Base-by-base conservation (phyloP, 768 basidiomycete genomes). In the Boletus rex-veris region DNA sequence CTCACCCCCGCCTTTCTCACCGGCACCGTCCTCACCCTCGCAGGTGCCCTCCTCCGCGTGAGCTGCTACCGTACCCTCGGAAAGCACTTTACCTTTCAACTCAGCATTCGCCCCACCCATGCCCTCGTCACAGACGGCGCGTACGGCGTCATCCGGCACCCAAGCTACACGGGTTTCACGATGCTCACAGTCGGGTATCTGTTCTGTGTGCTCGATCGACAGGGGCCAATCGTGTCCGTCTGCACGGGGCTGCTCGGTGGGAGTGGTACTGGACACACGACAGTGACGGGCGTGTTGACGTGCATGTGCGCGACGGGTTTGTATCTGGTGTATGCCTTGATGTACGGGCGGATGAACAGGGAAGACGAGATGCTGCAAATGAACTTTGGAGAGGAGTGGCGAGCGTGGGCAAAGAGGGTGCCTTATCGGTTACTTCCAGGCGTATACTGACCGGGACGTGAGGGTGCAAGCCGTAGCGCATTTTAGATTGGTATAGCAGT, bases 121-220 rank as follows among this genome's bases (percentile, higher is more conserved):
- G 24, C 45, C 30, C 63, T 72, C 48, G 54, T 72, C 35, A 70
- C 66, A 1, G 4, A 45, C 0, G 65, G 68, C 1, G 58, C 50
- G 9, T 69, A 72, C 52, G 8, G 54, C 10, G 12, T 63, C 51
- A 62, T 71, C 7, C 65, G 69, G 0, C 70, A 72, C 50, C 71
- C 71, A 8, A 62, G 63, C 26, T 71, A 72, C 37, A 65, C 65
- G 1, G 67, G 38, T 8, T n/a, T 5, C 0, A 0, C 48, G 1
- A 7, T 9, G 4, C 6, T 44, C 15, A 11, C 10, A 3, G 3
- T 53, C 0, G 65, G 65, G 0, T 47, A 44, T 33, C 4, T 52
- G 1, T 16, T 65, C 3, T 53, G 52, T n/a, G 7, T 50, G 9
- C 26, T 62, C 19, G 57, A 58, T 35, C 40, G 12, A 16, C 33